These are phyloP conservation scores for Bretschneidera sinensis DNA, from an alignment of 345 rosid genomes.

Conservation along the genomic window DNA sequence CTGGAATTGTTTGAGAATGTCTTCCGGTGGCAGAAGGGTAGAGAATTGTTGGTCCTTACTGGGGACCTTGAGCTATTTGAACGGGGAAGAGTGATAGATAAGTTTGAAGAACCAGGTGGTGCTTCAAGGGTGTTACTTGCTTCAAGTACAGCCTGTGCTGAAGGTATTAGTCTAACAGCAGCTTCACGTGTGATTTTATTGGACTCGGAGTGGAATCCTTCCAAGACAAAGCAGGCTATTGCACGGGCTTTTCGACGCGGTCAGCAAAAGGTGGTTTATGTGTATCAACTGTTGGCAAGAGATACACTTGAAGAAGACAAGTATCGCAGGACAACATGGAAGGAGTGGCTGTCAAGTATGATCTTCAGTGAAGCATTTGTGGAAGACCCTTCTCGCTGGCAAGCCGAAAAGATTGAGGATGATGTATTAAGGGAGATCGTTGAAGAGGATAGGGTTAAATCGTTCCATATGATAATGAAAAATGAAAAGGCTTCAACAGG, in stretches of 20 bases:
- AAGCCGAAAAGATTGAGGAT: slow-evolving; percentile 87
- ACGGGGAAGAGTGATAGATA: slow-evolving; percentile 75
- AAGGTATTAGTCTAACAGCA: slow-evolving; percentile 94
- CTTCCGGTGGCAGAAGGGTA: slow-evolving; percentile 71
- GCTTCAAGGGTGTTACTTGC: slow-evolving; percentile 66
- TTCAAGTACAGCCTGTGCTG: slow-evolving; percentile 93
- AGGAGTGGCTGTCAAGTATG: slow-evolving; percentile 95
- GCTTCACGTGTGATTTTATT: slow-evolving; percentile 82
- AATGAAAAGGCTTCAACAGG: slow-evolving; percentile 90
- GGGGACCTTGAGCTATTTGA: slow-evolving; percentile 91
- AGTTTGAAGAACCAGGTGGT: slow-evolving; percentile 68
- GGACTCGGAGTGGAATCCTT: slow-evolving; percentile 94
- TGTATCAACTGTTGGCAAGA: slow-evolving; percentile 79
- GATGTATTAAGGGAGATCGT: slow-evolving; percentile 84
- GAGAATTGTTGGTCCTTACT: slow-evolving; percentile 67
- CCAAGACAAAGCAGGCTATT: slow-evolving; percentile 92
- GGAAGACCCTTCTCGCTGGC: slow-evolving; percentile 89
- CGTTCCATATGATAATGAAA: slow-evolving; percentile 95
- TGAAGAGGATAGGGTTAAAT: slow-evolving; percentile 72
- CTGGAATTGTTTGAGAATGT: slow-evolving; percentile 60
- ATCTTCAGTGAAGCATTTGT: slow-evolving; percentile 91
- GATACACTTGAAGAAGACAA: slow-evolving; percentile 87
- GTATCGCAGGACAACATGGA: slow-evolving; percentile 90
- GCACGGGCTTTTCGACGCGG: slow-evolving; percentile 90
- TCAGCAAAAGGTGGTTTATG: slow-evolving; percentile 84